A percentile compares a stretch with the other conserved stretches of the same genome.
phyloP scores from a whole-genome alignment of 805 yeast genomes.

The Candida koratica region DNA sequence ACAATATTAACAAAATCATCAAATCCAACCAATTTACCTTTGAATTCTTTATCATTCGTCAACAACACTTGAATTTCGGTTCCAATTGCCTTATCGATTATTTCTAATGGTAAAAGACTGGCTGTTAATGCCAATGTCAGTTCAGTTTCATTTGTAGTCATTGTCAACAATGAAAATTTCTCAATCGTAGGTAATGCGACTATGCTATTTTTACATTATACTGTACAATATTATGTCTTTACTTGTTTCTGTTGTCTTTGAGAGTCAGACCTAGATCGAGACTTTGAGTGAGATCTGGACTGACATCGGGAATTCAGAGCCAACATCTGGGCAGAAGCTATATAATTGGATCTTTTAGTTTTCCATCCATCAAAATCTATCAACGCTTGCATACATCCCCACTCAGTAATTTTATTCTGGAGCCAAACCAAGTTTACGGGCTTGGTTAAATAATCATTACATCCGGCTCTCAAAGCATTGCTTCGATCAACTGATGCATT shows the following conservation, averaged over 20 bases:
- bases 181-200: conserved; percentile 1
- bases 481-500: conserved; percentile 74
- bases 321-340: conserved; percentile 6
- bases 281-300: conserved; percentile 13
- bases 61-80: conserved; percentile 71
- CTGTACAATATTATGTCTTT: conserved; percentile 3
- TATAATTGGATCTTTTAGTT: conserved; percentile 16
- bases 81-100: conserved; percentile 84
- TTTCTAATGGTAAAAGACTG: conserved; percentile 66
- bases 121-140: too few relatives aligned
- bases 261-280: conserved; percentile 6
- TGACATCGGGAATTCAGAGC: conserved; percentile 9
- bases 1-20: conserved; percentile 95
- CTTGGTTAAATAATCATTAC: conserved; percentile 93
- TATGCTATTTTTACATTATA: neutral
- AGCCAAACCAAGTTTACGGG: conserved; percentile 95
- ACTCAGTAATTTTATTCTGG: conserved; percentile 87
- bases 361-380: conserved; percentile 95
- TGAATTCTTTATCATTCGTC: conserved; percentile 64
- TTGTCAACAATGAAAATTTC: conserved; percentile 6
- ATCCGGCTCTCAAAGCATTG: conserved; percentile 93
- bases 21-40: conserved; percentile 87
- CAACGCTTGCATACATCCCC: conserved; percentile 99
- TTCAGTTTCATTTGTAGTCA: too few relatives aligned
- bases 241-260: conserved; percentile 10